Evolutionary conservation across 257 asterid genomes (phyloP).

Genomic region (Haberlea rhodopensis): DNA sequence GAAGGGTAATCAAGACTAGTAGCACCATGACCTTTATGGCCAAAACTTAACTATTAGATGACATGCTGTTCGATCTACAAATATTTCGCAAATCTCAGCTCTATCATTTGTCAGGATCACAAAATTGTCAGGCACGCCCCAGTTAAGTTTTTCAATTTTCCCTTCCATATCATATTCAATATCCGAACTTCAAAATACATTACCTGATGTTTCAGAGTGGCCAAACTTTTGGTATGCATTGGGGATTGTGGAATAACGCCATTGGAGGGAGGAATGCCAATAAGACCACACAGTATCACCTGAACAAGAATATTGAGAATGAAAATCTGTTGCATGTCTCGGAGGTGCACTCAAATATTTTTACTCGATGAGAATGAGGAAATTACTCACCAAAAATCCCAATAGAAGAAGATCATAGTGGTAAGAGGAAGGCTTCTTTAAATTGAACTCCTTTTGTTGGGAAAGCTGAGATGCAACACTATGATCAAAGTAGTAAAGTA

Average conservation of each 20-base stretch:
- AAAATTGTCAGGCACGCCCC: neutral
- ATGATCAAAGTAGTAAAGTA: slow-evolving; percentile 96
- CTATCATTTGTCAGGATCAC: neutral
- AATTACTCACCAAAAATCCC: slow-evolving; percentile 72
- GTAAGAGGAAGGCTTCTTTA: slow-evolving; percentile 87
- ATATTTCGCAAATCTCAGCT: neutral
- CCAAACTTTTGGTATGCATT: slow-evolving; percentile 96
- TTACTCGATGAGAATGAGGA: neutral
- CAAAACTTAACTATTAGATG: no score
- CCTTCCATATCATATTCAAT: neutral
- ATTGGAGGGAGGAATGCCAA: slow-evolving; percentile 97
- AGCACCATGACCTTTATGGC: neutral
- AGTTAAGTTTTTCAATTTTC: neutral
- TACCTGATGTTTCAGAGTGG: slow-evolving; percentile 97
- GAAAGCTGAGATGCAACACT: slow-evolving; percentile 98
- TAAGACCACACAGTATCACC: slow-evolving; percentile 91
- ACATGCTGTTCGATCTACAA: neutral
- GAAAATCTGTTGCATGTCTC: neutral
- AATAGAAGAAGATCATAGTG: slow-evolving; percentile 95
- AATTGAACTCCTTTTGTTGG: slow-evolving; percentile 88
- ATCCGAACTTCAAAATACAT: neutral
- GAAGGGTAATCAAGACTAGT: neutral
- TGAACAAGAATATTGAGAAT: slow-evolving; percentile 26
- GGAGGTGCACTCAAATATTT: neutral
- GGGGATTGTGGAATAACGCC: slow-evolving; percentile 99